Evolutionary conservation across 805 yeast genomes (phyloP).

Genomic region (Candida michaelii): DNA sequence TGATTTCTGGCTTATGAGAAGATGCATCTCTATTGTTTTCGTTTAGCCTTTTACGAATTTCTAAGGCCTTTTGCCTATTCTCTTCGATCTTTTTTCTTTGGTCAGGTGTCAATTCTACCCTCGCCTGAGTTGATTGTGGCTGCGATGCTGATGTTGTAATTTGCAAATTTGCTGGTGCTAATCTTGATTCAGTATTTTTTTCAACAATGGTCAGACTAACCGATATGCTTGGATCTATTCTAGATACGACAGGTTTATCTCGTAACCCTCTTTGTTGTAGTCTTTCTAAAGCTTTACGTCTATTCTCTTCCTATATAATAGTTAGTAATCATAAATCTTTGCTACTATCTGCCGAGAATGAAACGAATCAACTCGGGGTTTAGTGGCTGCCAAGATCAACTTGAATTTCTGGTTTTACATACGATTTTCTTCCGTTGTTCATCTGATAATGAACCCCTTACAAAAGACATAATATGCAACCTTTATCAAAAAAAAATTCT

Average conservation of each 20-base stretch:
- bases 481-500: too few species aligned
- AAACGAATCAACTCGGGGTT: too few species aligned
- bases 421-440: conserved; percentile 37
- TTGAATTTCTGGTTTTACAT: conserved; percentile 19
- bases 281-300: conserved; percentile 61
- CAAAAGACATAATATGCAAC: conserved; percentile 19
- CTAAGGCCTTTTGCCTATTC: conserved; percentile 55
- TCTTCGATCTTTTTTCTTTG: conserved; percentile 50
- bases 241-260: conserved; percentile 8
- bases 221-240: conserved; percentile 7
- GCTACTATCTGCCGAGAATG: too few species aligned
- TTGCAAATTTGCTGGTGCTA: conserved; percentile 7
- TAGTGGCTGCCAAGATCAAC: conserved; percentile 7
- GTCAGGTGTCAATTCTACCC: conserved; percentile 39
- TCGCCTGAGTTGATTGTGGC: conserved; percentile 6
- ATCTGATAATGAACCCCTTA: conserved; percentile 27
- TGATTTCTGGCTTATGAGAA: conserved; percentile 9
- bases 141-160: conserved; percentile 7
- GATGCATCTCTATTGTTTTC: conserved; percentile 41
- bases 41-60: conserved; percentile 35
- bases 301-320: conserved; percentile 53
- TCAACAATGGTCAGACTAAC: conserved; percentile 2
- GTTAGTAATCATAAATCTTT: conserved; percentile 13
- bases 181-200: conserved; percentile 5
- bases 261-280: conserved; percentile 43